Evolutionary conservation across 2,329 filamentous ascomycete genomes (phyloP), one percentile per base, ranked within the genome.

Genomic region (Blastomyces silverae): DNA sequence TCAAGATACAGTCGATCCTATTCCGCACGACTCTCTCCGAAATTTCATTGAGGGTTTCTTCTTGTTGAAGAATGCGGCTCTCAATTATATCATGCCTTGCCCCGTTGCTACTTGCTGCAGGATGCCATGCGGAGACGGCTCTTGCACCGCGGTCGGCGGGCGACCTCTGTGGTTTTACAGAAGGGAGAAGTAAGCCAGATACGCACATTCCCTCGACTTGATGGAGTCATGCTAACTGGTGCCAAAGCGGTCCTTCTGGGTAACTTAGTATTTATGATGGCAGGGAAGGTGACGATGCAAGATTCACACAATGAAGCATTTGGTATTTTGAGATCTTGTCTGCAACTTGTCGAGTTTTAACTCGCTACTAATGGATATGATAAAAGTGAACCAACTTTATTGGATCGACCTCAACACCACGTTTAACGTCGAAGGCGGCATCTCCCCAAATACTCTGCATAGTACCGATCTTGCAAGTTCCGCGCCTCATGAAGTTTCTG

Each of bases 331-430:
- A 57, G 7, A 1, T 11, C 20, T 28, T 22, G 17, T 46, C 62
- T 8, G 28, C 44, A 39, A 28, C 15, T 6, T 11, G 3, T 28
- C 11, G 3, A 39, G 7, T 25, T 25, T 20, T 8, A 48, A 37
- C 15, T 20, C n/a, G 31, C 8, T 42, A 11, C 50, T 56, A 46
- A 63, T 34, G 13, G 34, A 31, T 31, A 37, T 8, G 13, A 37
- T 34, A 46, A 13, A 63, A 63, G 62, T 44, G 39, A 34, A 56
- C 11, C 13, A 63, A 57, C 52, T 63, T 22, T 63, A 56, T 22
- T 63, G 62, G 62, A 13, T 63, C 25, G 62, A 63, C 28, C 62
- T 63, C 5, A 63, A 56, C 39, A 63, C 62, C n/a, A 63, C 62
- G 6, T 63, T 63, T 37, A 34, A 37, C 22, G 62, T 63, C 28